Evolutionary conservation across 1,284 basidiomycete species (phyloP), one percentile per base, ranked within the genome.

Genomic region (Fomitopsis pinicola): DNA sequence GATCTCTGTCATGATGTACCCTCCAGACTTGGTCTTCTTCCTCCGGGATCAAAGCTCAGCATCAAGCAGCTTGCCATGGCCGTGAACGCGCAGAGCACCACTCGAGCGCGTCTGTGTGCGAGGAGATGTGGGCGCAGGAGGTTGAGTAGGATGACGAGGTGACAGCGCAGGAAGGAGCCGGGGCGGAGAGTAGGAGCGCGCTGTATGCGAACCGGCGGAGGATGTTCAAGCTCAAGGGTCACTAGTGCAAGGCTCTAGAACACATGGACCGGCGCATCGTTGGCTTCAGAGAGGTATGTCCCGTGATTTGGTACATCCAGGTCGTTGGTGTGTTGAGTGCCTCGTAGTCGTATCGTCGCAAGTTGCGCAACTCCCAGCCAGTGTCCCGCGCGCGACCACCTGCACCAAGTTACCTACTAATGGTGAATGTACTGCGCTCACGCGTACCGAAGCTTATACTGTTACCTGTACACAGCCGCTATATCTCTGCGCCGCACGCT

Each of bases 171-270:
- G 74, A 72, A 59, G 77, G 79, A 36, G 71, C 78, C 48, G 84
- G 84, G 22, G 22, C 22, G 22, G 22, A 22, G 22, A 22, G 22
- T 22, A 22, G 22, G 35, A 82, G 82, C 64, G 80, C 82, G 57
- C 73, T 92, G 67, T 92, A 92, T 66, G 84, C 87, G 15, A 84
- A 80, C 62, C 88, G 82, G 80, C 87, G 85, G 78, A 78, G 82
- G 65, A 92, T 92, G 90, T 92, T 93, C 83, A 22, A 1, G 22
- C 22, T n/a, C 22, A 93, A 92, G 79, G 91, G 91, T 22, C 90
- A 92, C 79, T 88, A 84, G 68, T 91, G 74, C 62, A 79, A 85
- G 59, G 75, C 89, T 60, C 75, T 92, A 80, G 79, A 82, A 69
- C 82, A 85, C 70, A 91, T 92, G 89, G 68, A 76, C 44, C 79